A percentile compares a stretch with the other conserved stretches of the same genome.
Evolutionary conservation across 257 asterid species (phyloP).

Genomic region (Plectranthus barbatus): DNA sequence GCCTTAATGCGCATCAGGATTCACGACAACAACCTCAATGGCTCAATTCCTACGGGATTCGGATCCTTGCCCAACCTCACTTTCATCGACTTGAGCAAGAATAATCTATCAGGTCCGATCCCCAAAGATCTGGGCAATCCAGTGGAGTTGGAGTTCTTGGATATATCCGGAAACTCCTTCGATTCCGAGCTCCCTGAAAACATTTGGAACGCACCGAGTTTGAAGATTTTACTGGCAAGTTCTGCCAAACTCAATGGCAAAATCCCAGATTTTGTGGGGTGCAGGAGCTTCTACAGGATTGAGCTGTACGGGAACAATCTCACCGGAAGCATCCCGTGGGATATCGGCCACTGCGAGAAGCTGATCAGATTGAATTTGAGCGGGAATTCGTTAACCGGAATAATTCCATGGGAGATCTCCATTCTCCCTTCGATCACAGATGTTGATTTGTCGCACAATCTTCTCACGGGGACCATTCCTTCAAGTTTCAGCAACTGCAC

Average conservation of each 20-base stretch:
- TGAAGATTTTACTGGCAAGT: constrained; percentile 56
- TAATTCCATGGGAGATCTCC: constrained; percentile 90
- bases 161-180: constrained; percentile 52
- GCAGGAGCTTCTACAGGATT: constrained; percentile 46
- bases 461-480: constrained; percentile 71
- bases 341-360: constrained; percentile 78
- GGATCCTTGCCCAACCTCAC: constrained; percentile 61
- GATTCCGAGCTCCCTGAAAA: constrained; percentile 40
- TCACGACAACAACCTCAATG: constrained; percentile 63
- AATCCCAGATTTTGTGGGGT: constrained; percentile 75
- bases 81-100: constrained; percentile 58
- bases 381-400: constrained; percentile 59
- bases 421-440: constrained; percentile 61
- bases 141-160: constrained; percentile 35
- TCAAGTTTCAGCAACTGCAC: constrained; percentile 64
- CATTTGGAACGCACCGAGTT: constrained; percentile 62
- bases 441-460: constrained; percentile 66
- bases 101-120: constrained; percentile 48
- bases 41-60: constrained; percentile 71
- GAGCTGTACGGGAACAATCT: constrained; percentile 65
- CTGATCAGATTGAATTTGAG: constrained; percentile 48
- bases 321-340: constrained; percentile 76
- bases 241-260: constrained; percentile 34
- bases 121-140: constrained; percentile 70
- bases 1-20: constrained; percentile 51